phyloP scores from a whole-genome alignment of 2,329 filamentous ascomycete genomes.

The Endoconidiophora laricicola region DNA sequence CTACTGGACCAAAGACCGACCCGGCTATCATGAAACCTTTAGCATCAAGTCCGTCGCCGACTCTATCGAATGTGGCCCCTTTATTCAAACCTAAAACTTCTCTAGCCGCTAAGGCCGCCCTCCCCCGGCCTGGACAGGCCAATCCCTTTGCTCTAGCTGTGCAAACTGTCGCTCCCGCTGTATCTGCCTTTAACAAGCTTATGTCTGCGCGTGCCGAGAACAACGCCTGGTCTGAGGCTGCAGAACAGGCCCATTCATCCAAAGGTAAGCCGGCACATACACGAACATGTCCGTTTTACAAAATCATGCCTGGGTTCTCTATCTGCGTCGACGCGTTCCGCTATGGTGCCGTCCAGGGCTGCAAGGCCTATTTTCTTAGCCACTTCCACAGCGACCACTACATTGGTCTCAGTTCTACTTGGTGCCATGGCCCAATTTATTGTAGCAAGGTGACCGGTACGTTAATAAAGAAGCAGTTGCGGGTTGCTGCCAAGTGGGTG shows the following conservation, averaged over 20 bases:
- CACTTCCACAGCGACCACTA: constrained; percentile 99
- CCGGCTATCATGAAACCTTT: not conserved
- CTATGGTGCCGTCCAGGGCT: constrained; percentile 83
- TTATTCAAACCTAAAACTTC: constrained; percentile 30
- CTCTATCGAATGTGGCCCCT: constrained; percentile 16
- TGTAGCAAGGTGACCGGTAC: constrained; percentile 88
- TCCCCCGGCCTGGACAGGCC: constrained; percentile 62
- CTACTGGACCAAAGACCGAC: constrained; percentile 15
- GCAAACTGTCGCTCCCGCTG: constrained; percentile 19
- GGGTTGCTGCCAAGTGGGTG: constrained; percentile 73
- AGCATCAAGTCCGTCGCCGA: constrained; percentile 4
- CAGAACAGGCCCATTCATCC: constrained; percentile 59
- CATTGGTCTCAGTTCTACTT: constrained; percentile 70
- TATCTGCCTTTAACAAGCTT: constrained; percentile 75
- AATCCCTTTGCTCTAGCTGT: constrained; percentile 48
- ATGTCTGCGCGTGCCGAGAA: constrained; percentile 91
- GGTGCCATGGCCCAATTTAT: constrained; percentile 90
- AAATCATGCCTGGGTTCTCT: constrained; percentile 82
- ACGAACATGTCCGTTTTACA: constrained; percentile 93
- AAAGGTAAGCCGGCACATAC: constrained; percentile 75
- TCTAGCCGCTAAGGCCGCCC: constrained; percentile 48
- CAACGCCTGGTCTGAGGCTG: constrained; percentile 74
- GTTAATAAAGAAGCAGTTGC: constrained; percentile 69
- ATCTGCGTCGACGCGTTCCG: constrained; percentile 94
- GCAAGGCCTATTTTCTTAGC: constrained; percentile 87